These are phyloP conservation scores for Rutstroemia sp. DNA, from an alignment of 2,329 filamentous ascomycete species.

Conservation along the genomic window DNA sequence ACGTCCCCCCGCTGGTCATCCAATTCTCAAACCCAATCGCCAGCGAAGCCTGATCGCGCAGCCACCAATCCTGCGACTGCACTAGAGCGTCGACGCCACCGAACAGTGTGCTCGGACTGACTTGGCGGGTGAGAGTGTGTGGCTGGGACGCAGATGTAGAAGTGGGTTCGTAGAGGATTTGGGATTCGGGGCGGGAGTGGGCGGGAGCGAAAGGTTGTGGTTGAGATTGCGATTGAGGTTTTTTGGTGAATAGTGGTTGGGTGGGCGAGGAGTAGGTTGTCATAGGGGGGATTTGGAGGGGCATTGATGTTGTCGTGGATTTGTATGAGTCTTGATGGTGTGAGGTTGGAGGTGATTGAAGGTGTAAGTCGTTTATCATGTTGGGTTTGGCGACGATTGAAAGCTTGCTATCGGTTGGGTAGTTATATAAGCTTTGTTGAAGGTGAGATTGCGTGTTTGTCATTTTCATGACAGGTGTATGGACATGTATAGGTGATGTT, in stretches of 20 bases:
- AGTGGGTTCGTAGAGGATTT: background rate
- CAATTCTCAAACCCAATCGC: conserved; percentile 57
- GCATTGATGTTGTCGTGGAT: background rate
- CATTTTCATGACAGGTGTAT: conserved; percentile 2
- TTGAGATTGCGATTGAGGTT: background rate
- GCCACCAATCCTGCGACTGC: conserved; percentile 59
- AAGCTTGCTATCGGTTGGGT: conserved; percentile 6
- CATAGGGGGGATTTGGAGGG: background rate
- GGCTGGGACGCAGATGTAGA: background rate
- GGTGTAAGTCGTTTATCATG: background rate
- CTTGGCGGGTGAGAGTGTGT: conserved; percentile 26
- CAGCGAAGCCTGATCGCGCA: conserved; percentile 53
- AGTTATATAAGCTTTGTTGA: conserved; percentile 26
- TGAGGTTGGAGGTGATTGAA: background rate
- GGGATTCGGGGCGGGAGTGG: background rate
- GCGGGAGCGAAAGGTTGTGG: background rate
- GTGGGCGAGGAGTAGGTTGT: background rate
- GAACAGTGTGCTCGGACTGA: conserved; percentile 44
- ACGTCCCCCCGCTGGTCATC: conserved; percentile 28
- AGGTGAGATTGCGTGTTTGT: conserved; percentile 20
- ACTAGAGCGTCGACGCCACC: conserved; percentile 53
- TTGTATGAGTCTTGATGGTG: background rate
- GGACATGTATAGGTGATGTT: conserved; percentile 18
- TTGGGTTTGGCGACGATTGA: background rate
- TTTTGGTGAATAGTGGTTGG: background rate